Conservation (phyloP, 768 basidiomycete genomes). For the Dacryopinax spathularia region DNA sequence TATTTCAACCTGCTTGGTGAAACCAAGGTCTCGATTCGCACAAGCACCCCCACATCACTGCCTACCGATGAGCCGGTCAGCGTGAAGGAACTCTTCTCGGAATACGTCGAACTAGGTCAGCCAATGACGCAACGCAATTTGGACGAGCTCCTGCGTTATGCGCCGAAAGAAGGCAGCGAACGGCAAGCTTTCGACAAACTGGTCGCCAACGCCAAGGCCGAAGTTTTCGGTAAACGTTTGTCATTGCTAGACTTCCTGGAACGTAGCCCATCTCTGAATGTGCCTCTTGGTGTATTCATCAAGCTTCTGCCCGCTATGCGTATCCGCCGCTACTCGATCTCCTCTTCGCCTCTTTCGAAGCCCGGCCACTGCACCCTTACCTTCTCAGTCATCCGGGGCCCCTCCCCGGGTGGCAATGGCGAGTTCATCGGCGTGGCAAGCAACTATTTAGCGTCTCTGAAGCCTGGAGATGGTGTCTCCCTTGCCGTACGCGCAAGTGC, state of each 20-base stretch:
- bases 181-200: slow-evolving; percentile 22
- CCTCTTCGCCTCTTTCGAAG: slow-evolving; percentile 35
- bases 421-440: slow-evolving; percentile 36
- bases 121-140: slow-evolving; percentile 33
- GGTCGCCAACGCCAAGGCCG: slow-evolving; percentile 21
- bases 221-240: slow-evolving; percentile 27
- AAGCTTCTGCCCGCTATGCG: slow-evolving; percentile 35
- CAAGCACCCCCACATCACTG: slow-evolving; percentile 26
- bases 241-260: slow-evolving; percentile 34
- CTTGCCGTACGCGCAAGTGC: slow-evolving; percentile 27
- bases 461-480: slow-evolving; percentile 32
- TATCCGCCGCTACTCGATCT: slow-evolving; percentile 38
- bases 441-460: slow-evolving; percentile 30
- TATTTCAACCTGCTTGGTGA: not conserved
- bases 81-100: slow-evolving; percentile 28
- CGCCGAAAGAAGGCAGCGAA: slow-evolving; percentile 18
- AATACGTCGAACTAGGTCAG: slow-evolving; percentile 37
- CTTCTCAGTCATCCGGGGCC: slow-evolving; percentile 31
- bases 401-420: slow-evolving; percentile 25
- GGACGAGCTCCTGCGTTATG: slow-evolving; percentile 20
- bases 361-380: slow-evolving; percentile 32
- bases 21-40: not conserved
- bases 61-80: slow-evolving; percentile 29
- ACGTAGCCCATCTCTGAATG: slow-evolving; percentile 24
- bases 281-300: slow-evolving; percentile 29